These are phyloP conservation scores for Sugiyamaella marilandica DNA, from an alignment of 805 yeast genomes.

Conservation along the genomic window DNA sequence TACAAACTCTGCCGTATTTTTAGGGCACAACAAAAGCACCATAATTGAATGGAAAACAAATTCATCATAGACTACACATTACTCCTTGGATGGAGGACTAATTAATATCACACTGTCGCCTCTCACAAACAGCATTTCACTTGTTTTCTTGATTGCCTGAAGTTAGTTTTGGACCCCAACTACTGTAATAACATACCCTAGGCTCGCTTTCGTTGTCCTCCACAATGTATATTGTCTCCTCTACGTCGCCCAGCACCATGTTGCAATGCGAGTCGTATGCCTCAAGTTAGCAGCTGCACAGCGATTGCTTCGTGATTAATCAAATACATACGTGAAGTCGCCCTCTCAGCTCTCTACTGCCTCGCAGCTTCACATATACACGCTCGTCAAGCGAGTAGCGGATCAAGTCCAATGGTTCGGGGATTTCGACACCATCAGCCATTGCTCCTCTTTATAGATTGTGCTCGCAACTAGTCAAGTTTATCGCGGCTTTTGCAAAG, in stretches of 20 bases:
- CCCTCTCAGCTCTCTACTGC: conserved; percentile 89
- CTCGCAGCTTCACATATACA: conserved; percentile 84
- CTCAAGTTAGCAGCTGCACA: conserved; percentile 25
- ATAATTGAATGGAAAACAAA: not conserved
- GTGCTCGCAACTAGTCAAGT: too few species aligned
- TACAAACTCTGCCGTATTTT: not conserved
- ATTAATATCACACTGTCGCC: conserved; percentile 96
- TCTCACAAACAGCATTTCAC: conserved; percentile 91
- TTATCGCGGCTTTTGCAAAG: too few species aligned
- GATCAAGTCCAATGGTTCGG: conserved; percentile 88
- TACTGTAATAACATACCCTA: conserved; percentile 27
- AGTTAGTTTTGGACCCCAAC: not conserved
- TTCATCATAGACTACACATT: conserved; percentile 2
- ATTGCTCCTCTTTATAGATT: not conserved
- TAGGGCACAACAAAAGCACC: not conserved
- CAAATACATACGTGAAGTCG: conserved; percentile 62
- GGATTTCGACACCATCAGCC: conserved; percentile 18
- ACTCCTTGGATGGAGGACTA: conserved; percentile 37
- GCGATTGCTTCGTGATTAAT: not conserved
- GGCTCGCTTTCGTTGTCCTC: conserved; percentile 47
- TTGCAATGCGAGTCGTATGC: conserved; percentile 97
- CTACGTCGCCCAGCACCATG: conserved; percentile 88
- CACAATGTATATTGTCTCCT: conserved; percentile 67
- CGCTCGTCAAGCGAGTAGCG: conserved; percentile 81
- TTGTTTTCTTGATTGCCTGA: conserved; percentile 46